Base-by-base conservation (phyloP, 805 yeast genomes). In the Komagataella populi region DNA sequence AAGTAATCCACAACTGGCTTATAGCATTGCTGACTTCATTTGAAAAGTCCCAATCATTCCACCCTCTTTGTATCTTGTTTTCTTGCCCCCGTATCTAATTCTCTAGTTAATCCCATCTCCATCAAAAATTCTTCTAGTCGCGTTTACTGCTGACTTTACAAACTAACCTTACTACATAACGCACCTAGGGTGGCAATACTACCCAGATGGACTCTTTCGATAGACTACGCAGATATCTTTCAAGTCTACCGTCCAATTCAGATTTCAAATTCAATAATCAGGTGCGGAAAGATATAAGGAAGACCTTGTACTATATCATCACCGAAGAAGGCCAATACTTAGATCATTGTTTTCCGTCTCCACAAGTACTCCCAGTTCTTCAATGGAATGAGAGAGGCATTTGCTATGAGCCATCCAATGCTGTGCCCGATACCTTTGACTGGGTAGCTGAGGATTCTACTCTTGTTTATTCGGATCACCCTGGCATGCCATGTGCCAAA, bases 401-500 rank as follows among this genome's bases (percentile, higher is more conserved):
- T 10, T 30, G 39, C 14, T 30, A 30, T 30, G 39, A 30, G 4
- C 12, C 39, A 53, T 4, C 52, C 52, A 6, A 48, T 22, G 30
- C 48, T 6, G 23, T 24, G 14, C 14, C 23, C n/a, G 39, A 23
- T 45, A n/a, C n/a, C 39, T 46, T 17, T 22, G 10, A 6, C 8
- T 46, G 20, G 39, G 36, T 23, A 17, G 46, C 48, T 23, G 46
- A 14, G 47, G 47, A 12, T 46, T 22, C n/a, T 48, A 47, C 48
- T 39, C 57, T 2, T 39, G 67, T 49, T 46, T n/a, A 30, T 30
- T 30, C 39, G 14, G 63, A 55, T 55, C 95, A 87, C 60, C 72
- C 76, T 18, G 76, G 80, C 16, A 70, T 86, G 63, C 83, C 91
- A 0, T 87, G 96, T 63, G 84, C 87, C 1, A 70, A 83, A 18